Evolutionary conservation across 23 red algal species (phyloP).

Genomic region (Pyropia haitanensis): DNA sequence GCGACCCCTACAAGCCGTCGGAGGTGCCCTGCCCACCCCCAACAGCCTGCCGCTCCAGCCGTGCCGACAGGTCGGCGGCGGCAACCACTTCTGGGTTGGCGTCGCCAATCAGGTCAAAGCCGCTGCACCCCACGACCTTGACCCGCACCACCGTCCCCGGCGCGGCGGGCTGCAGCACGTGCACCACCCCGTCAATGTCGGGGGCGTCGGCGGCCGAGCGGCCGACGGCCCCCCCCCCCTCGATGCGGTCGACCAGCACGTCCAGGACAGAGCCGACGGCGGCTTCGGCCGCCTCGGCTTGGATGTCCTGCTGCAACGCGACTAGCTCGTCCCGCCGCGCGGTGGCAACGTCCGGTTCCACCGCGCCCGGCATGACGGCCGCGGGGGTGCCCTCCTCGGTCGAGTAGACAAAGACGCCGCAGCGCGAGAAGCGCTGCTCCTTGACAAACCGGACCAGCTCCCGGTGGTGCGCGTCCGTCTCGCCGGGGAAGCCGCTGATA

Average conservation of each 20-base stretch:
- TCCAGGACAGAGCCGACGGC: slow-evolving; percentile 45
- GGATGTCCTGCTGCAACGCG: slow-evolving; percentile 78
- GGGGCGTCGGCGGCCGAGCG: slow-evolving; percentile 84
- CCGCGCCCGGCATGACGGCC: slow-evolving; percentile 24
- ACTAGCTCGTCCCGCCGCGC: slow-evolving; percentile 73
- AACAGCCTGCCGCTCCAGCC: too few relatives aligned
- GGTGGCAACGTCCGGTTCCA: slow-evolving; percentile 38
- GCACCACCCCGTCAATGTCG: slow-evolving; percentile 84
- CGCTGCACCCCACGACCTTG: slow-evolving; percentile 50
- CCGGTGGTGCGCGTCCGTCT: slow-evolving; percentile 74
- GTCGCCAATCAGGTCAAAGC: slow-evolving; percentile 80
- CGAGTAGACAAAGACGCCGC: slow-evolving; percentile 81
- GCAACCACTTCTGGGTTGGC: too few relatives aligned
- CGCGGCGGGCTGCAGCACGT: slow-evolving; percentile 68
- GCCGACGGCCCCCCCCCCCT: slow-evolving; percentile 71
- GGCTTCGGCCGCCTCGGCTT: slow-evolving; percentile 63
- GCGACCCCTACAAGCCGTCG: too few relatives aligned
- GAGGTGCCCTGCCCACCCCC: too few relatives aligned
- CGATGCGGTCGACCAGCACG: slow-evolving; percentile 72
- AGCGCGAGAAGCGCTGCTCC: slow-evolving; percentile 47
- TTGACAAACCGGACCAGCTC: slow-evolving; percentile 61
- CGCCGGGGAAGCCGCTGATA: slow-evolving; percentile 88
- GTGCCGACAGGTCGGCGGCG: too few relatives aligned
- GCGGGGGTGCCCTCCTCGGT: slow-evolving; percentile 83
- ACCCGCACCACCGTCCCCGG: slow-evolving; percentile 64